Base-by-base conservation (phyloP, 345 rosid genomes). In the Eucalyptus tenuipes region DNA sequence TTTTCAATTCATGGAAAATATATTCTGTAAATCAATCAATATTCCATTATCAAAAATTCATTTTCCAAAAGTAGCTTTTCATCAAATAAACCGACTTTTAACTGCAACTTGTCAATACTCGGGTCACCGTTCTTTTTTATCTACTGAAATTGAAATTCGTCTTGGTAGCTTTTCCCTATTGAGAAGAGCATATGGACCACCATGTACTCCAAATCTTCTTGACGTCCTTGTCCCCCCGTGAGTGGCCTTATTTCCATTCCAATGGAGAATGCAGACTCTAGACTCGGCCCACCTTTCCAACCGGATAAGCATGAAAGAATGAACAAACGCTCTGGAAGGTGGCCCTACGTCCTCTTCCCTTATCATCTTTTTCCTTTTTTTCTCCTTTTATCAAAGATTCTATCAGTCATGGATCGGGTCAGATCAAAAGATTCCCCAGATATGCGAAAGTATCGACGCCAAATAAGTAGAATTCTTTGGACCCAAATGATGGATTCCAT, bases 11-110 rank as follows among this genome's bases (percentile, higher is more conserved):
- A 17, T 5, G 13, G 3, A 71, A 68, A 68, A 5, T 15, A 17
- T 68, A 8, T 68, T 31, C 5, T 1, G 2, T 16, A 66, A 4
- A n/a, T 68, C 2, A 4, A 68, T 68, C 22, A 16, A 0, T 17
- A 16, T 68, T 31, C 42, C 0, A 0, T 33, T 10, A 31, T 16
- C 0, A 7, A 10, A 68, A 68, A 31, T 16, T 18, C 8, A n/a
- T 64, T 64, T 14, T 4, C 18, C 37, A 3, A 7, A 68, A 68
- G 40, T 2, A 33, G 80, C 44, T 68, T 33, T 68, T 42, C 44
- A 37, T 71, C 45, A 9, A 18, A 71, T 14, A 7, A 71, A 71
- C 42, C 10, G 45, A 18, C 44, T 16, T 12, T 33, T 31, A 31
- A 66, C 20, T 64, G 10, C 75, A 13, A 64, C 75, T 2, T 14